Conservation (phyloP, 164 flowering plant species). For the Liquidambar formosana region DNA sequence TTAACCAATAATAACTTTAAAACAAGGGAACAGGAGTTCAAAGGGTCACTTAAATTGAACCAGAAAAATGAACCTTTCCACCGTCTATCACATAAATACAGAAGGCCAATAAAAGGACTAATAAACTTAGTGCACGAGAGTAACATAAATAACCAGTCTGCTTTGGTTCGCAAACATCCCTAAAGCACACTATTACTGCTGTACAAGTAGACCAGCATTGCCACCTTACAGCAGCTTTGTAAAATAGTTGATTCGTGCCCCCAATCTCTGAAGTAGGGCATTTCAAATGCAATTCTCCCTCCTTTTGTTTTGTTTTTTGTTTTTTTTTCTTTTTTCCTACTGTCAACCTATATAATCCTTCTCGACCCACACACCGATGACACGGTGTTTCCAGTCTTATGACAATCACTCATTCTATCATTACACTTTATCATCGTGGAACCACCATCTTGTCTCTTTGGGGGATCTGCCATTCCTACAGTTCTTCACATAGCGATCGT, state of each 20-base stretch:
- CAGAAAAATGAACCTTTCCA: not conserved
- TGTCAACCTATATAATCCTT: not conserved
- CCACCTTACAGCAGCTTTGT: constrained; percentile 20
- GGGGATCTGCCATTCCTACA: constrained; percentile 60
- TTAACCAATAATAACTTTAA: not conserved
- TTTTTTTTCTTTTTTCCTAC: too few species aligned
- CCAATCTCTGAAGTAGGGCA: constrained; percentile 3
- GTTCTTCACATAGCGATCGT: constrained; percentile 56
- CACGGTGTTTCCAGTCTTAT: not conserved
- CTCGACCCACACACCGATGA: not conserved
- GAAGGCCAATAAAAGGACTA: not conserved
- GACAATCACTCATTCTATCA: not conserved
- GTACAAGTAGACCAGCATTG: constrained; percentile 27
- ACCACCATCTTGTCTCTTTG: constrained; percentile 69
- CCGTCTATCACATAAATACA: not conserved
- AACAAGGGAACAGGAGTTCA: not conserved
- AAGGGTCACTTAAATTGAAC: not conserved
- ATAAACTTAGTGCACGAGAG: not conserved
- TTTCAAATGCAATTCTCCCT: constrained; percentile 3
- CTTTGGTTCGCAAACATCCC: not conserved
- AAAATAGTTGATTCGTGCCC: not conserved
- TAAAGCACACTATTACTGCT: constrained; percentile 20
- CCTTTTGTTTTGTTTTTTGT: too few species aligned
- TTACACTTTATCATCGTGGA: constrained; percentile 65
- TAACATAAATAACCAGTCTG: constrained; percentile 2